Evolutionary conservation across 768 basidiomycete species (phyloP), one percentile per base, ranked within the genome.

Genomic region (Tubosaeta sp.): DNA sequence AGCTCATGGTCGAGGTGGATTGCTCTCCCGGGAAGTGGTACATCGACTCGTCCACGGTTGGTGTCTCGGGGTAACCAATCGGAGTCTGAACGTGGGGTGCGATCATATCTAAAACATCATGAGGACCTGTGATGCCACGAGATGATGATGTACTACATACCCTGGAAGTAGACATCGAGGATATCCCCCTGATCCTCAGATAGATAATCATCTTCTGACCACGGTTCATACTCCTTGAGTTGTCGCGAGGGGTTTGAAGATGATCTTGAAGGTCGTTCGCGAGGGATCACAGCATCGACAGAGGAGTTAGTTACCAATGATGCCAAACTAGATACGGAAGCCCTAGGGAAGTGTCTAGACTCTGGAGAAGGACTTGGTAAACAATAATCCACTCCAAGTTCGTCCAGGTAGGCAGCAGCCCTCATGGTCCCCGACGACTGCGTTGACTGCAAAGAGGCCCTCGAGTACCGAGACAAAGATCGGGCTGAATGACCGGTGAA

Each of bases 261-360:
- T 44, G 52, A 36, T 50, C 49, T 52, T 6, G 34, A n/a, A 27
- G 49, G 44, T 47, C 67, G 34, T 39, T 63, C 50, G 38, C 70
- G 73, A 9, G 79, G 77, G 49, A 83, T 71, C 43, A 85, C 69
- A 11, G 79, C 83, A 25, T 86, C 81, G 2, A 77, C 76, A 4
- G 84, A 84, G 35, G 72, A 68, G 30, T 76, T 77, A 0, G 83
- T 81, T 71, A 79, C 71, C 52, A 82, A 65, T 0, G 83, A 82
- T 24, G 76, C 75, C 44, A 84, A 66, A 56, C 81, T 84, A 41
- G 73, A 74, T 45, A 77, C 68, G 5, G 83, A 84, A 25, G 68
- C 68, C 32, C 72, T 66, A 21, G 63, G 60, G 14, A 34, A 46
- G 19, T 19, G 45, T 10, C 55, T 53, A 38, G 51, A 41, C 30